Evolutionary conservation across 495 filamentous ascomycete species (phyloP).

Genomic region (Penicillium macrosclerotiorum): DNA sequence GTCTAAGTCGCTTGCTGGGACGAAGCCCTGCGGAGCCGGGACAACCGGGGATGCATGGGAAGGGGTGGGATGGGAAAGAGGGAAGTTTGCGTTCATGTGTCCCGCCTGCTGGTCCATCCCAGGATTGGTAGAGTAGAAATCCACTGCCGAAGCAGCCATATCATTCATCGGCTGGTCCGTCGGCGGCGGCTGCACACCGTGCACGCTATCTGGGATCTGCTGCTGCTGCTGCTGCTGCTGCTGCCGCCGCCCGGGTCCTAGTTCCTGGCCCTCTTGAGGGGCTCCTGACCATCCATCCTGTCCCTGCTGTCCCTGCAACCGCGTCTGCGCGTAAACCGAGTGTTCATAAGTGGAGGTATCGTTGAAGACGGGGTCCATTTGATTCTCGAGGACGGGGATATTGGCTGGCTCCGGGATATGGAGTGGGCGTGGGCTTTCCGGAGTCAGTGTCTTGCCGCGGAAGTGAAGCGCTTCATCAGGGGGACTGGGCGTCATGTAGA

Average conservation of each 20-base stretch:
- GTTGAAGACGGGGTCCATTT: slow-evolving; percentile 72
- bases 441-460: slow-evolving; percentile 66
- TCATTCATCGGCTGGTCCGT: slow-evolving; percentile 19
- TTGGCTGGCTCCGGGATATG: slow-evolving; percentile 68
- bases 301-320: slow-evolving; percentile 8
- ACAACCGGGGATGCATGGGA: slow-evolving; percentile 47
- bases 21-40: slow-evolving; percentile 48
- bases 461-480: slow-evolving; percentile 64
- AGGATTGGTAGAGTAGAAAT: slow-evolving; percentile 35
- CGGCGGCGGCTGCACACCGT: slow-evolving; percentile 17
- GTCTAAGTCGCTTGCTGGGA: slow-evolving; percentile 35
- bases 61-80: slow-evolving; percentile 38
- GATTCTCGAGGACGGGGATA: slow-evolving; percentile 68
- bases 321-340: slow-evolving; percentile 14
- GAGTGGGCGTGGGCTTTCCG: slow-evolving; percentile 68
- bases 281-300: slow-evolving; percentile 20
- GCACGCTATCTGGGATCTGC: slow-evolving; percentile 24
- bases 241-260: slow-evolving; percentile 13
- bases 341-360: slow-evolving; percentile 57
- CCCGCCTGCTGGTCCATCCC: slow-evolving; percentile 3
- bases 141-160: slow-evolving; percentile 16
- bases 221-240: slow-evolving; percentile 20
- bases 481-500: slow-evolving; percentile 62
- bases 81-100: slow-evolving; percentile 8
- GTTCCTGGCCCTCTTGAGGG: slow-evolving; percentile 20